phyloP scores from a whole-genome alignment of 73 alveolate species.

The Paramecium primaurelia region DNA sequence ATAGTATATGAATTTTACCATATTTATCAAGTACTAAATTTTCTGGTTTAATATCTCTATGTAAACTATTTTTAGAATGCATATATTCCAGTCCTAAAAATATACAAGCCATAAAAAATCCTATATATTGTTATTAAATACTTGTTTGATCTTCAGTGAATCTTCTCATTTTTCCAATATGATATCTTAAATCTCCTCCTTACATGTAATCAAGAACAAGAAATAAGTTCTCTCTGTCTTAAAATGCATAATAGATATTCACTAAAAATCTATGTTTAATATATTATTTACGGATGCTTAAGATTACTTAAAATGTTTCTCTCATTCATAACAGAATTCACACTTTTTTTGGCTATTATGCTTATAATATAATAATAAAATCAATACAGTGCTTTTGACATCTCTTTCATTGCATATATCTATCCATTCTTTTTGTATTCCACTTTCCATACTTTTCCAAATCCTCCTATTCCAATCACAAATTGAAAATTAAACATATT shows the following conservation, averaged over 20 bases:
- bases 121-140: constrained; percentile 20
- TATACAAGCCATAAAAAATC: constrained; percentile 75
- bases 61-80: constrained; percentile 68
- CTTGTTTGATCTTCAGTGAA: constrained; percentile 90
- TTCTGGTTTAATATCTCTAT: constrained; percentile 88
- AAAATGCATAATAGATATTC: constrained; percentile 90
- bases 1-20: constrained; percentile 32
- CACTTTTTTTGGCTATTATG: constrained; percentile 52
- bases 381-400: constrained; percentile 63
- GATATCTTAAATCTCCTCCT: constrained; percentile 95
- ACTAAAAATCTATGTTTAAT: constrained; percentile 70
- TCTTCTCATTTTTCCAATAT: constrained; percentile 74
- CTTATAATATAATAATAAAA: not conserved
- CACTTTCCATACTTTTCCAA: constrained; percentile 85
- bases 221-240: constrained; percentile 86
- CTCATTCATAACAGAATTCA: constrained; percentile 56
- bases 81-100: constrained; percentile 70
- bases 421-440: constrained; percentile 68
- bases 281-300: constrained; percentile 56
- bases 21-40: constrained; percentile 71
- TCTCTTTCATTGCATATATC: constrained; percentile 79
- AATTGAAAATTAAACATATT: constrained; percentile 69
- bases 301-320: constrained; percentile 46
- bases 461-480: constrained; percentile 81
- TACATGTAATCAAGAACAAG: constrained; percentile 82